A percentile compares a stretch with the other conserved stretches of the same genome.
phyloP scores from a whole-genome alignment of 805 yeast species.

The Zygotorulaspora chibaensis region DNA sequence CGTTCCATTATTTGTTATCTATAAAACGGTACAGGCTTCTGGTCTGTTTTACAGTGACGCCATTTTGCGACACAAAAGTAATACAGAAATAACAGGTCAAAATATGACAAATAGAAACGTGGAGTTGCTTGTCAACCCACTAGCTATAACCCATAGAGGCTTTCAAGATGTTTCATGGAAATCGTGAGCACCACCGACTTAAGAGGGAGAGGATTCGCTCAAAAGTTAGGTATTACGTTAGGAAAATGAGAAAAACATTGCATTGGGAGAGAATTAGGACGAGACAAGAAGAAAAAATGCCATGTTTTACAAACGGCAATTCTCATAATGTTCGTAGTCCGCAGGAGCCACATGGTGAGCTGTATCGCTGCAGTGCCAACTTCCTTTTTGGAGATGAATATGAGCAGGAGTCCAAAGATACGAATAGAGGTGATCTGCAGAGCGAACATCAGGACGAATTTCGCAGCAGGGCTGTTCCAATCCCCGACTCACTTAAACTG shows the following conservation, averaged over 20 bases:
- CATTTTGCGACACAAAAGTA: background rate
- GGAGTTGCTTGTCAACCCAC: background rate
- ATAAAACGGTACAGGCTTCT: too few relatives aligned
- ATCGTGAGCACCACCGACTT: background rate
- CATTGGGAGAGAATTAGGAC: background rate
- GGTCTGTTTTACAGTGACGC: too few relatives aligned
- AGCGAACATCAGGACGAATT: background rate
- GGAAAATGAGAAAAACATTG: background rate
- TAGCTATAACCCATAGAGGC: too few relatives aligned
- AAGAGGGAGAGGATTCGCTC: background rate
- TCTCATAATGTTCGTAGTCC: background rate
- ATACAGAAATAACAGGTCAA: background rate
- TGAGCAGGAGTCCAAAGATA: background rate
- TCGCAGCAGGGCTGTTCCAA: background rate
- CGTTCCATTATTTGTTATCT: too few relatives aligned
- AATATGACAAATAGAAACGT: background rate
- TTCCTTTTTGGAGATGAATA: background rate
- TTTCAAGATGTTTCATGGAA: background rate
- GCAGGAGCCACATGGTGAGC: background rate
- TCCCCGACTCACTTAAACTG: background rate
- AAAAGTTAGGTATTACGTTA: background rate
- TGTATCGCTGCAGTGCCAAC: background rate
- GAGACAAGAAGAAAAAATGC: background rate
- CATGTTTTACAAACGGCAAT: background rate
- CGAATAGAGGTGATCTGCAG: background rate